Evolutionary conservation across 441 rosid genomes (phyloP), one percentile per base, ranked within the genome.

Genomic region (Cnidoscolus chayamansa): DNA sequence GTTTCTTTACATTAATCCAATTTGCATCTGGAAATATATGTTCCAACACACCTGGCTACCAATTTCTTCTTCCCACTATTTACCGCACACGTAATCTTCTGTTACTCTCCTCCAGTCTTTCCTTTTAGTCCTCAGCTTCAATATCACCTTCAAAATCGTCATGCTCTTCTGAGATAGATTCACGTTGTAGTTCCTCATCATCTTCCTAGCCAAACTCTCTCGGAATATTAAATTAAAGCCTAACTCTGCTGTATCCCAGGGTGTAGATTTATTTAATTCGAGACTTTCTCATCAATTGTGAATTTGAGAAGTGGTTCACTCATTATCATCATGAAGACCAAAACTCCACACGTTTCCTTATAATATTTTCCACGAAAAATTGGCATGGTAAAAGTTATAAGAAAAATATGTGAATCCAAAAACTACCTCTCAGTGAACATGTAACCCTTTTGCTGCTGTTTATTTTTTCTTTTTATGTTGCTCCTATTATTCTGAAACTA

Each of bases 31-130:
- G 96, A 82, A 94, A 92, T 93, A 89, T 90, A 73, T 80, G 79
- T 77, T 89, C 92, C 81, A 94, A 77, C 77, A 92, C 76, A 48
- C 86, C 96, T 3, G 25, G 25, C 99, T 98, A 5, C 97, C 96
- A 70, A 98, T 94, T 79, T 81, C 89, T 86, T 89, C 90, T 72
- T 98, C 99, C 30, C 90, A 94, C 78, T 94, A 97, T 85, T 94
- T 94, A 74, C 97, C 89, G 61, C 97, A 85, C 35, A 67, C 85
- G 78, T 92, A 92, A 70, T 10, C 63, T 84, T 89, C 89, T 73
- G 89, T 86, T 69, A 83, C 89, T 78, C 96, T 87, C 79, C 90
- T 86, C 98, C 99, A 88, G 45, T 82, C 97, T 76, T 76, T 88
- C 82, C 72, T 85, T 47, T 68, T 74, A 43, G 53, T 60, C 71